These are phyloP conservation scores for Davidsoniella eucalypti DNA, from an alignment of 2,329 filamentous ascomycete species.

Conservation along the genomic window DNA sequence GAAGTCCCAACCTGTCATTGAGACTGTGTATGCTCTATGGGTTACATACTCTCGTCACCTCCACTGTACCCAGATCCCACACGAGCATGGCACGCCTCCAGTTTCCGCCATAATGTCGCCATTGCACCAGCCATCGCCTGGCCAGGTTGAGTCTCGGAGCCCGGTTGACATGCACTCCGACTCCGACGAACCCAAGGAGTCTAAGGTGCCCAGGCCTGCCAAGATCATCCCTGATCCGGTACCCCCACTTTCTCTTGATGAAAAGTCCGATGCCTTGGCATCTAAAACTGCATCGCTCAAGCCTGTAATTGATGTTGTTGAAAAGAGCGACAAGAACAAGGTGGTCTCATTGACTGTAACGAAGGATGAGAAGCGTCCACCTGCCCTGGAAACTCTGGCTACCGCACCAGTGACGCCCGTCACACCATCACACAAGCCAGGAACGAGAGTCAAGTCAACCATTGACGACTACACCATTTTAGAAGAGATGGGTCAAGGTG, in stretches of 20 bases:
- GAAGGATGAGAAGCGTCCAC: neutral
- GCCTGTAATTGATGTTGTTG: neutral
- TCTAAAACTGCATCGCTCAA: neutral
- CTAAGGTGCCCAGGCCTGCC: constrained; percentile 21
- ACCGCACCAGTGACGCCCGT: constrained; percentile 9
- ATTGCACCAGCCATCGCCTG: constrained; percentile 61
- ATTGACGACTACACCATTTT: constrained; percentile 85
- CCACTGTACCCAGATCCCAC: constrained; percentile 50
- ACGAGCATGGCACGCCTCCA: constrained; percentile 42
- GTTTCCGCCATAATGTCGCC: constrained; percentile 53
- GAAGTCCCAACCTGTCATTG: constrained; percentile 33
- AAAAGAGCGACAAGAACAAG: neutral
- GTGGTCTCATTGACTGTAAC: neutral
- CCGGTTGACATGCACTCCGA: constrained; percentile 13
- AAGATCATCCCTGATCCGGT: neutral
- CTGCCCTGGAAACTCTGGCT: neutral
- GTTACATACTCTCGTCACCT: constrained; percentile 90
- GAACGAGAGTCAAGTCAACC: constrained; percentile 22
- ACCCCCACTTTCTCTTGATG: constrained; percentile 7
- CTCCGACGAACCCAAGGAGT: constrained; percentile 9
- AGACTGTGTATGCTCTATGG: constrained; percentile 90
- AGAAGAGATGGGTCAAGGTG: constrained; percentile 96
- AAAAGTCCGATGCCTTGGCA: neutral
- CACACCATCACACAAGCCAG: constrained; percentile 44
- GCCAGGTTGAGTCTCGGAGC: constrained; percentile 31